phyloP scores from a whole-genome alignment of 371 early-diverging fungal species.

The Rhizomucor pusillus region DNA sequence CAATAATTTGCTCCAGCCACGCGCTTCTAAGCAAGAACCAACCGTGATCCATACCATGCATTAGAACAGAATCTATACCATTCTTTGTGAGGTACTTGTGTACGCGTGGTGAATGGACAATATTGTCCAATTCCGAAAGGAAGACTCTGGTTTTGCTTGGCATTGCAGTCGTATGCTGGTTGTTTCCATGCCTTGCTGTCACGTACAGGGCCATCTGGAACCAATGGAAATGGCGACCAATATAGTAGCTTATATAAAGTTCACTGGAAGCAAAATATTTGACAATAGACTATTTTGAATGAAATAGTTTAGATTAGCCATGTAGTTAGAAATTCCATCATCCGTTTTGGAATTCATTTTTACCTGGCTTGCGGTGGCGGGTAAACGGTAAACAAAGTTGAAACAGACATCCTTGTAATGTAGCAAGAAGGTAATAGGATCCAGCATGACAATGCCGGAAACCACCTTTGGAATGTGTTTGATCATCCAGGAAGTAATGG shows the following conservation, averaged over 20 bases:
- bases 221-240: constrained; percentile 70
- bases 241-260: constrained; percentile 63
- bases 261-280: constrained; percentile 69
- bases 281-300: constrained; percentile 39
- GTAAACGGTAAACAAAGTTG: constrained; percentile 69
- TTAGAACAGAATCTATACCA: constrained; percentile 38
- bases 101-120: constrained; percentile 47
- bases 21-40: constrained; percentile 42
- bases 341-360: neutral
- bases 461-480: constrained; percentile 44
- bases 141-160: constrained; percentile 37
- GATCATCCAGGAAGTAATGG: constrained; percentile 51
- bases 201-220: constrained; percentile 54
- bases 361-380: constrained; percentile 59
- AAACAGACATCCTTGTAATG: constrained; percentile 63
- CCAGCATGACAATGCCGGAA: constrained; percentile 54
- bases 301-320: neutral
- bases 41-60: constrained; percentile 56
- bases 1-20: constrained; percentile 40
- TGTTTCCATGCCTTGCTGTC: constrained; percentile 18
- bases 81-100: constrained; percentile 43
- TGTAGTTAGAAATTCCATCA: neutral
- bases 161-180: constrained; percentile 17
- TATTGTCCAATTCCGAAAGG: constrained; percentile 49
- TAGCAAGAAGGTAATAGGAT: constrained; percentile 71